Percentiles rank a stretch among this genome's conserved stretches.
phyloP scores from a whole-genome alignment of 2,329 filamentous ascomycete species.

The Akanthomyces muscarius region DNA sequence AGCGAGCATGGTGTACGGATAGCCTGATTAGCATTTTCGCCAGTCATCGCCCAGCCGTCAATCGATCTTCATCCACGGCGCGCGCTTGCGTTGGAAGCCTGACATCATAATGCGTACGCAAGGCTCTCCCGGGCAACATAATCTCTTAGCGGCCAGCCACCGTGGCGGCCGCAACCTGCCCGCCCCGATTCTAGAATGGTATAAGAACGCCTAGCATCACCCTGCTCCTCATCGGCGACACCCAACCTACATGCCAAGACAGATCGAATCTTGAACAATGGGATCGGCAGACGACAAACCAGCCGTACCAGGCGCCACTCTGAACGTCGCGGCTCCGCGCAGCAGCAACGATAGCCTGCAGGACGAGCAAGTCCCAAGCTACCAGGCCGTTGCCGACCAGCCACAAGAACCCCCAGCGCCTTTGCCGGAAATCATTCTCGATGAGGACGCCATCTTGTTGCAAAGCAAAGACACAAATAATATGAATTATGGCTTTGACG shows the following conservation, averaged over 20 bases:
- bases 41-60: background rate
- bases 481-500: background rate
- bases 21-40: too few relatives aligned
- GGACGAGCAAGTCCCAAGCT: background rate
- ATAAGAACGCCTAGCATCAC: background rate
- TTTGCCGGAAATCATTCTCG: background rate
- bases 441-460: background rate
- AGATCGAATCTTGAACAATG: background rate
- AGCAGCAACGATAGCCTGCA: background rate
- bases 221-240: too few relatives aligned
- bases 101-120: background rate
- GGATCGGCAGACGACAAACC: background rate
- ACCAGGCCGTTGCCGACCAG: background rate
- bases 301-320: background rate
- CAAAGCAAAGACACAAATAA: background rate
- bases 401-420: background rate
- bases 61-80: background rate
- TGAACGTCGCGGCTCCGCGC: background rate
- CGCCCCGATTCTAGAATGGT: background rate
- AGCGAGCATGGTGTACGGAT: too few relatives aligned
- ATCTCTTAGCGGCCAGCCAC: background rate
- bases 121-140: background rate
- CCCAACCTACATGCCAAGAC: background rate
- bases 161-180: background rate
- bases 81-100: background rate